Base-by-base conservation (phyloP, 768 basidiomycete species). In the Mycena haematopus region DNA sequence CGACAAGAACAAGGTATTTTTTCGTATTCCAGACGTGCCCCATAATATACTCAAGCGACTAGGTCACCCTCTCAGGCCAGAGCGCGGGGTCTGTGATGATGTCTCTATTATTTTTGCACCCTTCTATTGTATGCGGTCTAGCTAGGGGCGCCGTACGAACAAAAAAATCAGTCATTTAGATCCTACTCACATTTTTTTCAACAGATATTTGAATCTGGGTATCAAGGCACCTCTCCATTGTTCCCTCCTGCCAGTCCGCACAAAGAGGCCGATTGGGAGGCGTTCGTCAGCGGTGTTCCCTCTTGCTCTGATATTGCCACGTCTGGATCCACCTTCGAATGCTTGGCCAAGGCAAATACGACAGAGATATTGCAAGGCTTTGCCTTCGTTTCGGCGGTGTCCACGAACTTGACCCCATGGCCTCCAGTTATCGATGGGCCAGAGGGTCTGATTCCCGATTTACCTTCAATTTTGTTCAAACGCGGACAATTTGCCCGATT, bases 191-290 rank as follows among this genome's bases (percentile, higher is more conserved):
- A 27, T 45, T 19, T 2, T n/a, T n/a, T n/a, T 45, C 1, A n/a
- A 17, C 46, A 80, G 80, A 81, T 82, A 35, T 74, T 82, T 29
- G 74, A 82, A 66, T 82, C 81, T 0, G 80, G 81, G 6, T 74
- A 70, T 6, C 73, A 70, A 6, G 74, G 73, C 24, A 73, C 74
- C 19, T 1, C 44, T 0, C 11, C 75, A 0, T 69, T 77, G 45
- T 65, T 69, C 2, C 70, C 74, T 40, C 61, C 55, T 36, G 72
- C n/a, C n/a, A n/a, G n/a, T n/a, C n/a, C 72, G 57, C 73, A 69
- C 19, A 67, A 65, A n/a, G 70, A 69, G 62, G 75, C 70, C 67
- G 69, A 60, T 46, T 76, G 67, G 76, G 65, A 73, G 62, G 70
- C 65, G 63, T 77, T 70, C 60, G 74, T 71, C 38, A 62, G 44